Conservation (phyloP, 495 filamentous ascomycete species). For the Halenospora varia region DNA sequence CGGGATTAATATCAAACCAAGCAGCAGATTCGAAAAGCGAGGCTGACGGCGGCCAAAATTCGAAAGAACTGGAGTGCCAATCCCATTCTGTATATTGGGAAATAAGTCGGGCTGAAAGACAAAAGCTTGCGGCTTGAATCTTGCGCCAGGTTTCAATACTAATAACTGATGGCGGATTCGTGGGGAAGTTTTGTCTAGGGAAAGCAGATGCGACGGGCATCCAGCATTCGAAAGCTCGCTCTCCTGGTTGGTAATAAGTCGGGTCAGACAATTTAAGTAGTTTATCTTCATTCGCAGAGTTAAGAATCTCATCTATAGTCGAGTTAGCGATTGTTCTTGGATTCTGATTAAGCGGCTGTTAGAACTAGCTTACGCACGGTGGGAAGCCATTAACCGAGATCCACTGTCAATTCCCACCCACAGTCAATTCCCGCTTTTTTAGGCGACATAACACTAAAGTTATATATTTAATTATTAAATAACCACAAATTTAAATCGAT, state of each 20-base stretch:
- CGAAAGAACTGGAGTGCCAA: background rate
- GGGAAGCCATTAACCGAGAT: too few species aligned
- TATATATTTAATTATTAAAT: too few species aligned
- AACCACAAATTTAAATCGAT: too few species aligned
- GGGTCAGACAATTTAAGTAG: background rate
- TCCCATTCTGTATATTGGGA: background rate
- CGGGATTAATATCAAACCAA: background rate
- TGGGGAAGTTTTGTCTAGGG: background rate
- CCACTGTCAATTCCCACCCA: too few species aligned
- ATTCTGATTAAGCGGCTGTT: too few species aligned
- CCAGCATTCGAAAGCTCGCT: background rate
- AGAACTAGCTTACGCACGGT: too few species aligned
- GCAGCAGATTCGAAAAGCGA: background rate
- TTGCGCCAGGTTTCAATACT: background rate
- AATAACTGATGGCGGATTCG: background rate
- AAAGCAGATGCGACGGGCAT: background rate
- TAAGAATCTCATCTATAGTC: too few species aligned
- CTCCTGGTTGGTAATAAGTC: background rate
- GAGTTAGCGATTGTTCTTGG: too few species aligned
- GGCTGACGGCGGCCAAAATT: background rate
- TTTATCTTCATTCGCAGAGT: too few species aligned
- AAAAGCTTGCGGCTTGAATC: background rate
- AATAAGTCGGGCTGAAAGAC: background rate
- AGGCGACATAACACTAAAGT: too few species aligned
- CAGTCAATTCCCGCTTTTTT: too few species aligned